phyloP scores from a whole-genome alignment of 129 eudicot species.

The Helianthus tuberosus region DNA sequence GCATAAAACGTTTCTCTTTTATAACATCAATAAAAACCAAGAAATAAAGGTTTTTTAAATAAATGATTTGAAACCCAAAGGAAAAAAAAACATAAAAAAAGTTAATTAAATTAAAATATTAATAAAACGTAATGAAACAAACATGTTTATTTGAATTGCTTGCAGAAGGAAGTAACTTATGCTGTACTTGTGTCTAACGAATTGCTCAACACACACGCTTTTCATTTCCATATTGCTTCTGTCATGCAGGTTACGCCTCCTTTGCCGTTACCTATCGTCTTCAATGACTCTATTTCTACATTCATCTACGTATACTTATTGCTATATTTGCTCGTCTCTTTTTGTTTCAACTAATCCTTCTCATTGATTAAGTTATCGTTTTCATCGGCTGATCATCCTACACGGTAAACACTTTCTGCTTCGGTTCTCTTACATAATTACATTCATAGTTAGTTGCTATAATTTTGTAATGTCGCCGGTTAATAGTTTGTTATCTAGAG shows the following conservation, averaged over 20 bases:
- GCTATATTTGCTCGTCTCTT: not conserved
- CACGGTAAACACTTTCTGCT: slow-evolving; percentile 19
- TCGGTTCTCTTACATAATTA: not conserved
- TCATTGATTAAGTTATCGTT: not conserved
- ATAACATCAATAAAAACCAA: not conserved
- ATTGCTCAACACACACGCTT: slow-evolving; percentile 20
- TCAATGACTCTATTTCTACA: slow-evolving; percentile 14
- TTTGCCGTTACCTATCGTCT: slow-evolving; percentile 17
- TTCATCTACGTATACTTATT: not conserved
- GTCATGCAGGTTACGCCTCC: slow-evolving; percentile 37
- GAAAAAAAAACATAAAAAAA: not conserved
- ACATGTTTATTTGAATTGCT: not conserved
- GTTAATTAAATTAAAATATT: no score
- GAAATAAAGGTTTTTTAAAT: no score
- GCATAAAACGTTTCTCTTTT: no score
- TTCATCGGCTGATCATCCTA: not conserved
- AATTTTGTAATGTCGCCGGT: no score
- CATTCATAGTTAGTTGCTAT: slow-evolving; percentile 1
- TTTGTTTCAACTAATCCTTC: slow-evolving; percentile 2
- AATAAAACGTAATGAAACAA: not conserved
- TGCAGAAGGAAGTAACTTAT: not conserved
- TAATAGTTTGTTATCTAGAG: no score
- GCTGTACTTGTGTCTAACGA: slow-evolving; percentile 2
- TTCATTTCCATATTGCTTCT: slow-evolving; percentile 24
- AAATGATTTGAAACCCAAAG: no score